phyloP scores from a whole-genome alignment of 805 yeast species.

The Pachysolen tannophilus region DNA sequence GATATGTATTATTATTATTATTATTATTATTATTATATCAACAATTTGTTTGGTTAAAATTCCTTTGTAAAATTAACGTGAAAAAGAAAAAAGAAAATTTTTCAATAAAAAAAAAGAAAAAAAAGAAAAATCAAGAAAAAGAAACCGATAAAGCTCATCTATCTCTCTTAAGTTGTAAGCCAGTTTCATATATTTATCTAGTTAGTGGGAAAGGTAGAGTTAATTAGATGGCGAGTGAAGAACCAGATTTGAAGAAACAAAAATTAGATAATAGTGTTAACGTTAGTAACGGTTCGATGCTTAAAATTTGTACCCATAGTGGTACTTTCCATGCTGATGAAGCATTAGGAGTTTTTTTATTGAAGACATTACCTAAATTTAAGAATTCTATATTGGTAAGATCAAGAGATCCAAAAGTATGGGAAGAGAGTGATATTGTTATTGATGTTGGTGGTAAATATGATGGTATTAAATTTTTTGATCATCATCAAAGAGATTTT shows the following conservation, averaged over 20 bases:
- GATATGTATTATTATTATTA: no score
- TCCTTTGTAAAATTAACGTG: no score
- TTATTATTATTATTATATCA: no score
- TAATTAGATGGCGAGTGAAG: not conserved
- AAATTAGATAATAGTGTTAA: no score
- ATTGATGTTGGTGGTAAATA: conserved; percentile 93
- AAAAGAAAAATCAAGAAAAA: no score
- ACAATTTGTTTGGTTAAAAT: no score
- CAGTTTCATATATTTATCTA: no score
- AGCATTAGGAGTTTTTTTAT: conserved; percentile 84
- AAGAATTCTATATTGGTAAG: conserved; percentile 63
- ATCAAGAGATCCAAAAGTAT: conserved; percentile 72
- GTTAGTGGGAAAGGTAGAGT: not conserved
- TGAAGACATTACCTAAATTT: conserved; percentile 63
- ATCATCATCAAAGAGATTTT: conserved; percentile 95
- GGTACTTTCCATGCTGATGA: conserved; percentile 98
- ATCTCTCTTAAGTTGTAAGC: no score
- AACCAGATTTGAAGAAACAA: conserved; percentile 18
- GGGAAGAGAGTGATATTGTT: conserved; percentile 86
- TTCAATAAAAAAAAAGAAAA: no score
- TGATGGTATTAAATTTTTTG: conserved; percentile 79
- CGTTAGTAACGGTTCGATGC: no score
- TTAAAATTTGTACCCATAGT: conserved; percentile 80
- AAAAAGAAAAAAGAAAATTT: no score
- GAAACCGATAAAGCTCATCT: no score